Evolutionary conservation across 2,329 filamentous ascomycete genomes (phyloP), one percentile per base, ranked within the genome.

Genomic region (Coniosporium tulheliwenetii): DNA sequence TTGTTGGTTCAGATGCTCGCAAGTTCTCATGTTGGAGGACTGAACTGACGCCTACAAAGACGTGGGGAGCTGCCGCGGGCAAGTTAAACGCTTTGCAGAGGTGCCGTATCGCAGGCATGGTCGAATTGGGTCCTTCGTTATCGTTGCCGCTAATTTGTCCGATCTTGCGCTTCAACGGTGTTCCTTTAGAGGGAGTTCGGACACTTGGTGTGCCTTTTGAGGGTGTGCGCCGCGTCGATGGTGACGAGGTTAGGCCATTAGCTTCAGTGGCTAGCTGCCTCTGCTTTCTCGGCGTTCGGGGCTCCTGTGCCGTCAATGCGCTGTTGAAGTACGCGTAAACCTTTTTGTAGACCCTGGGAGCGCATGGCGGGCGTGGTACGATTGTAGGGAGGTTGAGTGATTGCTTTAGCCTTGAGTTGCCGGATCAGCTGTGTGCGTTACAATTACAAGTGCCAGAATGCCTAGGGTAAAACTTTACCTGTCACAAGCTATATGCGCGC

Each of bases 401-500:
- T 41, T 78, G 81, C 54, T 86, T 87, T 33, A 94, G 68, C 40
- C 85, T 85, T 26, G 43, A 5, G n/a, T 35, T 36, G 14, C 13
- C 15, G 8, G 5, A 37, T 31, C 10, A 29, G 13, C 31, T 12
- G 19, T 29, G 30, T 32, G 10, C 1, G 12, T 40, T 10, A 4
- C 14, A 9, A 5, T 12, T 10, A 30, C 19, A 19, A 19, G 15
- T 14, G 7, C 9, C 29, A 40, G 35, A 16, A 34, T 32, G 32
- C 10, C 30, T 7, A 15, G 33, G 10, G 26, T 13, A 44, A 2
- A 41, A 31, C 38, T 50, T 36, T 62, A 84, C 82, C 84, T 75
- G 50, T 89, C 85, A 55, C 87, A 96, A 14, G 91, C 91, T 44
- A 98, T 73, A 60, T 94, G 80, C 10, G 84, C 82, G 57, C 86